These are phyloP conservation scores for Sisymbrium altissimum DNA, from an alignment of 345 rosid genomes.

Conservation along the genomic window DNA sequence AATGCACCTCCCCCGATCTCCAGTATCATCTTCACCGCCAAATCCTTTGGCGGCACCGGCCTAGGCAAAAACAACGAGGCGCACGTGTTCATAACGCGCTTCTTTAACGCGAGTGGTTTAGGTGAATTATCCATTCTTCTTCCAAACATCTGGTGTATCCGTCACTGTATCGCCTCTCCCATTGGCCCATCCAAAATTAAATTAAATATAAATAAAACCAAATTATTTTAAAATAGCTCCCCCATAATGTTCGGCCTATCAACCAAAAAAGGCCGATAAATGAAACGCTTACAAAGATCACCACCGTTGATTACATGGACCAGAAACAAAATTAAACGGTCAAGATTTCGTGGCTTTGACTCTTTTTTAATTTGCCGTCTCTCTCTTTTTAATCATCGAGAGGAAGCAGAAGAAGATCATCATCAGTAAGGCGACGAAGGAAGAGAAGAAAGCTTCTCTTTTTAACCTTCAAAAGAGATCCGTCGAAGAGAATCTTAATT, in stretches of 20 bases:
- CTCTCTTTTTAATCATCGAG: conserved; percentile 1
- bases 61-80: not conserved
- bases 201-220: not conserved
- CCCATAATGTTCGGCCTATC: conserved; percentile 17
- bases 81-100: not conserved
- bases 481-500: not conserved
- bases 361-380: conserved; percentile 19
- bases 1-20: not conserved
- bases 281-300: not conserved
- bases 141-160: not conserved
- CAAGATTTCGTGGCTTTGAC: conserved; percentile 9
- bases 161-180: not conserved
- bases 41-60: not conserved
- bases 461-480: not conserved
- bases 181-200: conserved; percentile 5
- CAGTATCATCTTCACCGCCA: not conserved
- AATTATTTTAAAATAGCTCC: not conserved
- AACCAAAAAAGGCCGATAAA: not conserved
- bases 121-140: not conserved
- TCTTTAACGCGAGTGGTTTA: conserved; percentile 3
- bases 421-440: not conserved
- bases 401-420: not conserved
- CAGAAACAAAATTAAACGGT: conserved; percentile 15
- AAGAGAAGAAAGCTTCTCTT: conserved; percentile 18
- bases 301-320: not conserved